A percentile compares a stretch with the other conserved stretches of the same genome.
These are phyloP conservation scores for Cucurbita ficifolia DNA, from an alignment of 306 rosid species.

Conservation along the genomic window DNA sequence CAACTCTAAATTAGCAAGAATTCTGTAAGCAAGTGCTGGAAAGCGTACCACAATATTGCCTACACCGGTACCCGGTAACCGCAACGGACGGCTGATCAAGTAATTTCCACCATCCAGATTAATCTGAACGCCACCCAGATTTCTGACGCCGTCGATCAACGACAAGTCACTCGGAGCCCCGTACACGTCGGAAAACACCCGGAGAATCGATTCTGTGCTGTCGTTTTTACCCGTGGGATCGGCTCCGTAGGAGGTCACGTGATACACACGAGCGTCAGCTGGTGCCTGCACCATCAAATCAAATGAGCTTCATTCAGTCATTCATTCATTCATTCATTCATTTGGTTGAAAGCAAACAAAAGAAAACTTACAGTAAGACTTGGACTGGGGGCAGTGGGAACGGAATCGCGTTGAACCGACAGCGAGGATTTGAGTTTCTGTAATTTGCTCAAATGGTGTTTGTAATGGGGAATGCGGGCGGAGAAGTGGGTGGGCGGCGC, in stretches of 20 bases:
- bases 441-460: neutral
- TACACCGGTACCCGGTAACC: constrained; percentile 36
- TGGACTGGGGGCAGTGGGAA: neutral
- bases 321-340: neutral
- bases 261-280: constrained; percentile 28
- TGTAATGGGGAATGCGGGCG: neutral
- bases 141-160: constrained; percentile 43
- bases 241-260: constrained; percentile 62
- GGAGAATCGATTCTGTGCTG: constrained; percentile 52
- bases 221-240: constrained; percentile 69
- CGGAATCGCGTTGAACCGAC: neutral
- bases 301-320: too few species aligned
- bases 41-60: constrained; percentile 72
- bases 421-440: neutral
- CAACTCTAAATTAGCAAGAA: neutral
- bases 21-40: neutral
- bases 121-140: constrained; percentile 68
- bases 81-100: constrained; percentile 40
- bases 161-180: constrained; percentile 18
- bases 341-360: neutral
- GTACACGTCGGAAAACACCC: constrained; percentile 51
- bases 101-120: constrained; percentile 73
- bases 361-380: neutral
- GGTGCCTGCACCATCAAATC: constrained; percentile 22
- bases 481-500: neutral